These are phyloP conservation scores for Liquidambar formosana DNA, from an alignment of 164 flowering plant species.

Conservation along the genomic window DNA sequence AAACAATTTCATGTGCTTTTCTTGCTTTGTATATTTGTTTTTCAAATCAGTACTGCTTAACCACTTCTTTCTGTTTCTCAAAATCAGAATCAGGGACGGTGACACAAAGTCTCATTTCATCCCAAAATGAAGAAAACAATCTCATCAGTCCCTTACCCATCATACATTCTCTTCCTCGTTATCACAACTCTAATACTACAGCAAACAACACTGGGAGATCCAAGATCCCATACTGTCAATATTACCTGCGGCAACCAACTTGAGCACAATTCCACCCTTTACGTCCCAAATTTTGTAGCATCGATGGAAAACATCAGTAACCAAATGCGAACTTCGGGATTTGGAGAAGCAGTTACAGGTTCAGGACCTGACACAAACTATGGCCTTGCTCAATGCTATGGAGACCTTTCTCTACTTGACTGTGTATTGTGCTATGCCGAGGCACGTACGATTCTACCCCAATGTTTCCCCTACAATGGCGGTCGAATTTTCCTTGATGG, in stretches of 20 bases:
- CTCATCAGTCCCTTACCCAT: background rate
- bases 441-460: conserved; percentile 71
- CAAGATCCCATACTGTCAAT: conserved; percentile 57
- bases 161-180: conserved; percentile 18
- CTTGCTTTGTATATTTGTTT: background rate
- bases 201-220: conserved; percentile 38
- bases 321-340: conserved; percentile 52
- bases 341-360: conserved; percentile 55
- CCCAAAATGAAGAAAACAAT: conserved; percentile 29
- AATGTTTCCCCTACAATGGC: conserved; percentile 59
- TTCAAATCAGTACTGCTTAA: background rate
- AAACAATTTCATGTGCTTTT: no score
- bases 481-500: conserved; percentile 78
- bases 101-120: background rate
- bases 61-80: no score
- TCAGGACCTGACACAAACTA: conserved; percentile 57
- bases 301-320: conserved; percentile 74
- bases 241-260: conserved; percentile 34
- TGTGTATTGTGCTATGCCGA: conserved; percentile 71
- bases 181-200: conserved; percentile 16
- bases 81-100: background rate
- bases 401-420: conserved; percentile 72
- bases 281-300: conserved; percentile 64
- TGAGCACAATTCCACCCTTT: conserved; percentile 58
- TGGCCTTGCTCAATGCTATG: conserved; percentile 85